Percentiles rank a stretch among this genome's conserved stretches.
These are phyloP conservation scores for Lactarius sp. DNA, from an alignment of 768 basidiomycete species.

Conservation along the genomic window DNA sequence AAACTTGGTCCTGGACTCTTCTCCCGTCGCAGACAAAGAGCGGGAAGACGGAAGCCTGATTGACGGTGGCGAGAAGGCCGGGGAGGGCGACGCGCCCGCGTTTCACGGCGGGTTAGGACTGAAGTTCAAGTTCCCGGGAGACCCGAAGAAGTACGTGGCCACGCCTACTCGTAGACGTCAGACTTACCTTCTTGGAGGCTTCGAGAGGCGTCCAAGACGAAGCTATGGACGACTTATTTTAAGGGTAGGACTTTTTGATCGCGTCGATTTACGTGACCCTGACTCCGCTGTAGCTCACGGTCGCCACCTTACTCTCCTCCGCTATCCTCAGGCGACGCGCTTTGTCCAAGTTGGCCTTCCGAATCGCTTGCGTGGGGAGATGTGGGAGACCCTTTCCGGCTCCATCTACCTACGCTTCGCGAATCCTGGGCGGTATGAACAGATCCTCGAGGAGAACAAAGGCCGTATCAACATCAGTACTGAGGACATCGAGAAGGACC, in stretches of 20 bases:
- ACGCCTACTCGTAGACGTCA: background rate
- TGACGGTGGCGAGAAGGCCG: conserved; percentile 53
- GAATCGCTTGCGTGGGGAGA: conserved; percentile 89
- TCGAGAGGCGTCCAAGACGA: conserved; percentile 89
- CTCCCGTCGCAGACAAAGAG: conserved; percentile 33
- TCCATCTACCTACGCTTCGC: conserved; percentile 86
- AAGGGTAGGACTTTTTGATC: conserved; percentile 46
- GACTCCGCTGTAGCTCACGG: conserved; percentile 64
- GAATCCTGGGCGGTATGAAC: conserved; percentile 78
- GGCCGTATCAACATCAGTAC: conserved; percentile 83
- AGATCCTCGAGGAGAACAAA: conserved; percentile 67
- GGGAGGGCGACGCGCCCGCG: conserved; percentile 46
- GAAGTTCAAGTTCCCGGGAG: conserved; percentile 86
- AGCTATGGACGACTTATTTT: conserved; percentile 90
- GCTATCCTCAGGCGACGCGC: conserved; percentile 96
- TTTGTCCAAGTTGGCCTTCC: conserved; percentile 96
- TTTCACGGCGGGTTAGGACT: conserved; percentile 79
- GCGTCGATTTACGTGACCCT: background rate
- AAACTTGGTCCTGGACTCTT: conserved; percentile 59
- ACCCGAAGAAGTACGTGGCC: conserved; percentile 74
- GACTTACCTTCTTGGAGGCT: conserved; percentile 43
- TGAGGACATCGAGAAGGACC: conserved; percentile 98
- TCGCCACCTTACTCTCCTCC: conserved; percentile 88
- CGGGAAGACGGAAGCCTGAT: conserved; percentile 59
- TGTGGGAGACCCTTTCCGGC: conserved; percentile 97